phyloP scores from a whole-genome alignment of 1,139 yeast species.

The Scheffersomyces illinoinensis region DNA sequence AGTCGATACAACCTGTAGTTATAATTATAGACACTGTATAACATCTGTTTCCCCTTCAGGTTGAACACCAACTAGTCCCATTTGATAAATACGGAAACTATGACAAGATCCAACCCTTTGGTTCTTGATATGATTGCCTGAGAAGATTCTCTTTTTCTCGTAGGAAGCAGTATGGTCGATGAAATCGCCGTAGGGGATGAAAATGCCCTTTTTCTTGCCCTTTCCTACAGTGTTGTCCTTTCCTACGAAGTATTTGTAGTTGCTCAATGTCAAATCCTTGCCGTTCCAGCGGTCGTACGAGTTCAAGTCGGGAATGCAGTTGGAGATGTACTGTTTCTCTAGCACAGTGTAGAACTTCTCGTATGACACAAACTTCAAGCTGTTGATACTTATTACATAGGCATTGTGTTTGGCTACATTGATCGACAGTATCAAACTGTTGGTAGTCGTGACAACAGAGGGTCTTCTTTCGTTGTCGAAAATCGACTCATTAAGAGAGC shows the following conservation, averaged over 20 bases:
- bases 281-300: conserved; percentile 45
- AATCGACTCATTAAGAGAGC: not conserved
- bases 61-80: conserved; percentile 33
- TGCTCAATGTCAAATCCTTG: conserved; percentile 30
- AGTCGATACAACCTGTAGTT: not conserved
- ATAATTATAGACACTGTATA: not conserved
- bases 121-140: not conserved
- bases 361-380: conserved; percentile 21
- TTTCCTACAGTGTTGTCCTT: not conserved
- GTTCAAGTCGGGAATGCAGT: conserved; percentile 42
- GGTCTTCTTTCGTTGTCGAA: conserved; percentile 5
- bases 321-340: conserved; percentile 40
- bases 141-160: conserved; percentile 10
- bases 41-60: conserved; percentile 1
- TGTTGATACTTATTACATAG: conserved; percentile 13
- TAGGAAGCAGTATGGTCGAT: conserved; percentile 13
- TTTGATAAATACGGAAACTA: conserved; percentile 30
- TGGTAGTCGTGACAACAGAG: conserved; percentile 1
- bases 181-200: conserved; percentile 18
- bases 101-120: conserved; percentile 17
- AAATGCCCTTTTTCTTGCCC: conserved; percentile 13
- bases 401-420: conserved; percentile 4
- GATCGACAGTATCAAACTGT: conserved; percentile 2
- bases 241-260: conserved; percentile 22
- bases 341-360: conserved; percentile 27